Base-by-base conservation (phyloP, 768 basidiomycete genomes). In the Tricholomella constricta region DNA sequence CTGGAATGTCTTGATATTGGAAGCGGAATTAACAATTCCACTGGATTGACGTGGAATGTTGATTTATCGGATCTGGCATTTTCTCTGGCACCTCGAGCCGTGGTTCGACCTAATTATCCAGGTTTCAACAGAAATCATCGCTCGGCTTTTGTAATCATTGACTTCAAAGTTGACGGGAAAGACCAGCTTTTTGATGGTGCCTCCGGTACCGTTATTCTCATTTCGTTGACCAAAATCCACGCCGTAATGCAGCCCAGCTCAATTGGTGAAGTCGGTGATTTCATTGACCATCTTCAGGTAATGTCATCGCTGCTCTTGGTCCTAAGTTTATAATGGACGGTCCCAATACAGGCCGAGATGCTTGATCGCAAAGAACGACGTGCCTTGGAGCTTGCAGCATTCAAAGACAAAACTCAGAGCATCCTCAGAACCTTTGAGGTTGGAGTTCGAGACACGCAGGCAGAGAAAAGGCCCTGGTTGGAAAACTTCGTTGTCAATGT, bases 161-260 rank as follows among this genome's bases (percentile, higher is more conserved):
- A 96, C 62, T 77, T 91, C 62, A 78, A 81, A 36, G 71, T 79
- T 54, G 71, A 68, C 20, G 72, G 71, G 23, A 59, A 56, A 6
- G 68, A 65, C 43, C 64, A 63, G 42, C 54, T 56, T n/a, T 60
- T 66, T 5, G 62, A 58, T 27, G 45, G 45, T 35, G 50, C 56
- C 23, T 12, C 48, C 2, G 60, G 57, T 19, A 73, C 77, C 44
- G 63, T 64, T 6, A 66, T 91, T 23, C 73, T 83, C 31, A 54
- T 94, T 26, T 68, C 73, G 1, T 69, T 95, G 20, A 83, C 81
- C 7, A 91, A 88, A 67, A 83, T 93, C 2, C 92, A 98, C 62
- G 94, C 95, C 1, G 89, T 96, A 29, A 87, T 97, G 88, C 94
- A 94, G 66, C 88, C 95, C 9, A 91, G 91, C 57, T 95, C 96